Evolutionary conservation across 305 asterid genomes (phyloP).

Genomic region (Fraxinus ornus): DNA sequence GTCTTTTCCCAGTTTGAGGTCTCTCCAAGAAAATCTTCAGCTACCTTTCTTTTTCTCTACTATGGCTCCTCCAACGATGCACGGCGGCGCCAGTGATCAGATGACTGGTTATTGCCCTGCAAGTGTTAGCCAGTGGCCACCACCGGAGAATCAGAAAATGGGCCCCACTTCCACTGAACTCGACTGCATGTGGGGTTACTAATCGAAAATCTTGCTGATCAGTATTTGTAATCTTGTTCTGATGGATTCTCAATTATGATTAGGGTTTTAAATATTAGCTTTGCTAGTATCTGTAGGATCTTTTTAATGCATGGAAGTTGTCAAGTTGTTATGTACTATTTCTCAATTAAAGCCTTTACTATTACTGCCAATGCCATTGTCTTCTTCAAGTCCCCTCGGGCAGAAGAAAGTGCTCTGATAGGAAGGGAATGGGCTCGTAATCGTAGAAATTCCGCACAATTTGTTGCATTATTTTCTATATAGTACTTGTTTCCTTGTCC

Average conservation of each 20-base stretch:
- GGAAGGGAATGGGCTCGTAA: not conserved
- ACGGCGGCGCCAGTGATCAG: slow-evolving; percentile 29
- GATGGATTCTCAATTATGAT: not conserved
- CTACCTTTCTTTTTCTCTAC: slow-evolving; percentile 46
- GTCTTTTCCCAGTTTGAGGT: slow-evolving; percentile 55
- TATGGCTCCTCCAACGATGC: slow-evolving; percentile 28
- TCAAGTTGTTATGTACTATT: slow-evolving; percentile 9
- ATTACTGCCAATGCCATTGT: not conserved
- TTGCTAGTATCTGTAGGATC: not conserved
- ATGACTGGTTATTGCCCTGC: slow-evolving; percentile 21
- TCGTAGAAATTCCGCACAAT: not conserved
- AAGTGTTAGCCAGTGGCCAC: slow-evolving; percentile 36
- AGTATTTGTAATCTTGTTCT: not conserved
- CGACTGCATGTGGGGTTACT: slow-evolving; percentile 69
- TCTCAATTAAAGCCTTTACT: not conserved
- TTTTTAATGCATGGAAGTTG: not conserved
- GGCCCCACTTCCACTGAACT: slow-evolving; percentile 46
- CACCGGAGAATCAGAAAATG: slow-evolving; percentile 46
- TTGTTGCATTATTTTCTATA: not conserved
- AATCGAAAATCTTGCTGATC: not conserved
- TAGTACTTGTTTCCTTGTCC: not conserved
- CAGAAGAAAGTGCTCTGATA: slow-evolving; percentile 48
- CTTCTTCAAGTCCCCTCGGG: slow-evolving; percentile 46
- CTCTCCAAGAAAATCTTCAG: slow-evolving; percentile 65
- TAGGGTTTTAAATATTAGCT: not conserved